Percentiles rank a stretch among this genome's conserved stretches.
Conservation (phyloP, 352 stramenopile species). For the Phytophthora citrophthora region DNA sequence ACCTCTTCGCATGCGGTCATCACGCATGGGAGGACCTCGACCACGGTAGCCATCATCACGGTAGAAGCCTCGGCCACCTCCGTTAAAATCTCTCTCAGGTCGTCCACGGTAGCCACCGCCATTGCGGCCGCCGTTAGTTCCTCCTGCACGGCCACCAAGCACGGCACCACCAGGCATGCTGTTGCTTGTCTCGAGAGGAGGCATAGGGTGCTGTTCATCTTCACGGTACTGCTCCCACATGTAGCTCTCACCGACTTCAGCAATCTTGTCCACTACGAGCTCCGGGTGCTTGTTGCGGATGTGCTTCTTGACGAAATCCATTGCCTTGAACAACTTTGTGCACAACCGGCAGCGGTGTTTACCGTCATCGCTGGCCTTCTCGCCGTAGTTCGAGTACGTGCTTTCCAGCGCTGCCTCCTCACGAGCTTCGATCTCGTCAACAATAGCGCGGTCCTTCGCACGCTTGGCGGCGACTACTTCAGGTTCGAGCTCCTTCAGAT, state of each 20-base stretch:
- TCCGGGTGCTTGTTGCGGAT: constrained; percentile 90
- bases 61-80: constrained; percentile 58
- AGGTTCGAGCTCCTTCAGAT: constrained; percentile 62
- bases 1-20: constrained; percentile 52
- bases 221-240: constrained; percentile 90
- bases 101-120: constrained; percentile 37
- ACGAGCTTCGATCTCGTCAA: constrained; percentile 76
- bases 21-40: constrained; percentile 58
- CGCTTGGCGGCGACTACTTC: constrained; percentile 56
- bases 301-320: constrained; percentile 91
- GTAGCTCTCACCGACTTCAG: constrained; percentile 82
- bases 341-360: constrained; percentile 87
- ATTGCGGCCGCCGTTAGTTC: constrained; percentile 42
- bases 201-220: constrained; percentile 78
- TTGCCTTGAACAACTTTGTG: constrained; percentile 88
- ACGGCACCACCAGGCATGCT: constrained; percentile 57
- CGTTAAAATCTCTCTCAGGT: constrained; percentile 32
- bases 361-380: constrained; percentile 83
- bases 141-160: constrained; percentile 52
- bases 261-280: constrained; percentile 83
- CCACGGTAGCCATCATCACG: constrained; percentile 63
- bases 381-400: constrained; percentile 84
- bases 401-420: constrained; percentile 77
- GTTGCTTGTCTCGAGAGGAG: constrained; percentile 76
- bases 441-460: constrained; percentile 63